Evolutionary conservation across 108 stramenopile species (phyloP).

Genomic region (Pseudonitzschia delicatissima): DNA sequence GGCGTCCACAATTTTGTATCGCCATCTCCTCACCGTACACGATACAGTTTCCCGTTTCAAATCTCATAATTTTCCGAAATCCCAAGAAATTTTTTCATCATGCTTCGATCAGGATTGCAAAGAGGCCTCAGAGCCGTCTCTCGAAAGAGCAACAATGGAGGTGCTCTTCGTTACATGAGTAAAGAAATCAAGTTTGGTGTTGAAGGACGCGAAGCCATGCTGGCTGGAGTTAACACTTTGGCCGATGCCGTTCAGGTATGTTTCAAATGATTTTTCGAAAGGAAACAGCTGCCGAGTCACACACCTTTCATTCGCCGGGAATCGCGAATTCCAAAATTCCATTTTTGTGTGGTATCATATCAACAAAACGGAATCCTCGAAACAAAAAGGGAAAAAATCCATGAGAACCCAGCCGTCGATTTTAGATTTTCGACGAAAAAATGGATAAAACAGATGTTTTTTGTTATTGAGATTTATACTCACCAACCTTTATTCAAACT

Average conservation of each 20-base stretch:
- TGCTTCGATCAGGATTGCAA: slow-evolving; percentile 16
- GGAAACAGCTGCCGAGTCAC: slow-evolving; percentile 14
- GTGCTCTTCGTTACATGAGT: slow-evolving; percentile 61
- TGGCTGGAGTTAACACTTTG: slow-evolving; percentile 91
- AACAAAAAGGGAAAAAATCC: neutral
- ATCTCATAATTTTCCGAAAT: slow-evolving; percentile 2
- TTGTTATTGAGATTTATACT: neutral
- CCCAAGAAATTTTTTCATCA: neutral
- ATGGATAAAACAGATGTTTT: neutral
- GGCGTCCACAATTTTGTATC: too few species aligned
- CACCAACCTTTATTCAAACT: neutral
- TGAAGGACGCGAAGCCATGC: slow-evolving; percentile 96
- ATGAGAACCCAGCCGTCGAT: slow-evolving; percentile 8
- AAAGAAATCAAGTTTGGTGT: slow-evolving; percentile 93
- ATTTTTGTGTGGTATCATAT: neutral
- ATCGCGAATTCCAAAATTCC: slow-evolving; percentile 4
- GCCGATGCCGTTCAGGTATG: slow-evolving; percentile 98
- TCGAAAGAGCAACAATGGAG: slow-evolving; percentile 18
- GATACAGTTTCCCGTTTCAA: neutral
- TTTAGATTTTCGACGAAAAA: slow-evolving; percentile 9
- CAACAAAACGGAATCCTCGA: slow-evolving; percentile 3
- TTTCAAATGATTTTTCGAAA: neutral
- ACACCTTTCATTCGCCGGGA: neutral
- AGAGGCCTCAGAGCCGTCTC: slow-evolving; percentile 5
- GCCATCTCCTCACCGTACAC: too few species aligned